Evolutionary conservation across 768 basidiomycete genomes (phyloP).

Genomic region (Macrolepiota fuliginosa): DNA sequence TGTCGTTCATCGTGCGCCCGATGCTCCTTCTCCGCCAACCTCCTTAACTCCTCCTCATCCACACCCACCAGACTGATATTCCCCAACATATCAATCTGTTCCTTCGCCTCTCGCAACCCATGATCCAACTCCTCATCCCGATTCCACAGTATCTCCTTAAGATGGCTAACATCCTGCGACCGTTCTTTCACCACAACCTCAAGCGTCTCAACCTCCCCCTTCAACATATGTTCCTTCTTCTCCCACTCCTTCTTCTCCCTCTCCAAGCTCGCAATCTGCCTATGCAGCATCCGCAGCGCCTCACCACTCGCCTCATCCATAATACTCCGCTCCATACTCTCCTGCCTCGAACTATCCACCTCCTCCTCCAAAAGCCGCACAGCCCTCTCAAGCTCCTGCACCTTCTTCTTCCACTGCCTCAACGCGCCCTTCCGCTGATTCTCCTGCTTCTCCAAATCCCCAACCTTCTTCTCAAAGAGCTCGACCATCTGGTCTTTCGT

Average conservation of each 20-base stretch:
- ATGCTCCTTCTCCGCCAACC: constrained; percentile 39
- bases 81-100: constrained; percentile 60
- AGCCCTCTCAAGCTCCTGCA: constrained; percentile 67
- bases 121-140: constrained; percentile 55
- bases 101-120: constrained; percentile 52
- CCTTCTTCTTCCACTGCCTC: constrained; percentile 72
- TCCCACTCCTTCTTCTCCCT: constrained; percentile 54
- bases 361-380: constrained; percentile 78
- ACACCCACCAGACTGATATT: constrained; percentile 39
- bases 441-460: constrained; percentile 60
- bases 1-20: constrained; percentile 39
- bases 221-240: constrained; percentile 38
- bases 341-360: constrained; percentile 80
- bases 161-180: constrained; percentile 38
- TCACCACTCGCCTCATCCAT: constrained; percentile 83
- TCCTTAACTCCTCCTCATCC: constrained; percentile 43
- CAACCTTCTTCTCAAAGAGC: constrained; percentile 51
- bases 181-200: constrained; percentile 46
- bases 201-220: constrained; percentile 46
- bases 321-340: constrained; percentile 76
- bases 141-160: constrained; percentile 43
- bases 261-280: constrained; percentile 75
- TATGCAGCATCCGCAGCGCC: constrained; percentile 77
- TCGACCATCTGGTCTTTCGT: constrained; percentile 74
- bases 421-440: constrained; percentile 52